phyloP scores from a whole-genome alignment of 129 eudicot genomes.

The Flaveria sonorensis region DNA sequence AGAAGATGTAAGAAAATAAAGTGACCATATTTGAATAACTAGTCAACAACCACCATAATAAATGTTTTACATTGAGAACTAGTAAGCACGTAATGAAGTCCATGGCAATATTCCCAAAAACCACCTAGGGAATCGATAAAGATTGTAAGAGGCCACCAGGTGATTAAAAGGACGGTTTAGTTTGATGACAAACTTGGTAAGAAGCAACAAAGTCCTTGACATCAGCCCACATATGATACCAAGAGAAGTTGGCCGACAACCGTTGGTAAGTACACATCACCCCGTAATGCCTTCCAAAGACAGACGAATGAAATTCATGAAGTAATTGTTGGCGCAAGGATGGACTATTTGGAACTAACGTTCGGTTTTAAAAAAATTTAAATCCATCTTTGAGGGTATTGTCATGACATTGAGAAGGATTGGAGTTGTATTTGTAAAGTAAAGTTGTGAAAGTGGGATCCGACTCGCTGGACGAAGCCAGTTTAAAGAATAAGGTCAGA shows the following conservation, averaged over 20 bases:
- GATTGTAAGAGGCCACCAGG: neutral
- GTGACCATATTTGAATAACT: neutral
- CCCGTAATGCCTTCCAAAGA: neutral
- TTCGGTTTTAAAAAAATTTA: neutral
- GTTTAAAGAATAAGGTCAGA: neutral
- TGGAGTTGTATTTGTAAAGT: too few species aligned
- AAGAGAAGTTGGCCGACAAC: neutral
- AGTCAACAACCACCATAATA: neutral
- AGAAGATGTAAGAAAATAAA: too few species aligned
- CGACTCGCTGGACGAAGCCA: too few species aligned
- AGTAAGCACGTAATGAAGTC: too few species aligned
- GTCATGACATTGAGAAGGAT: too few species aligned
- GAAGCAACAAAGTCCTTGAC: neutral
- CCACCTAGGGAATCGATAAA: neutral
- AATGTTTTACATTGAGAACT: neutral
- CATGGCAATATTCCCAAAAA: too few species aligned
- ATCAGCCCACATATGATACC: neutral
- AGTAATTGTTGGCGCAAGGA: too few species aligned
- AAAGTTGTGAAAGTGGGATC: too few species aligned
- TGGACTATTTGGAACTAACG: neutral
- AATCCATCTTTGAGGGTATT: neutral
- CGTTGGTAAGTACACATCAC: neutral
- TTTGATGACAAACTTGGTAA: neutral
- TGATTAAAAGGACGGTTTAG: neutral
- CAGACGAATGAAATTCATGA: neutral